Conservation (phyloP, 1,284 basidiomycete species). For the Phenoliferia sp. region DNA sequence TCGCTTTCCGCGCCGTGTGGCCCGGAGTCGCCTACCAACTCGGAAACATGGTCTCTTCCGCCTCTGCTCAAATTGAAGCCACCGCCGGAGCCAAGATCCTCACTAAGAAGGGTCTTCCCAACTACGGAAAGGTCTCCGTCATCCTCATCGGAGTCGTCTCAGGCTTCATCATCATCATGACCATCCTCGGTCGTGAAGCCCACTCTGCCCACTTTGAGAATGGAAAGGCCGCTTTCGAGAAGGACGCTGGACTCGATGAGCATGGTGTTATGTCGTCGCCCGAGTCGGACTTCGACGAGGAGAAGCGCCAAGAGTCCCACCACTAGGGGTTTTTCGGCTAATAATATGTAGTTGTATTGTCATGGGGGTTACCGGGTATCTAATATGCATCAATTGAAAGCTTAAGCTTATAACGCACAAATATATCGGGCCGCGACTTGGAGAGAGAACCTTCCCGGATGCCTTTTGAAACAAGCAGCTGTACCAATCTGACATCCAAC, state of each 20-base stretch:
- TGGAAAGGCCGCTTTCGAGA: constrained; percentile 68
- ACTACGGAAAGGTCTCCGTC: constrained; percentile 64
- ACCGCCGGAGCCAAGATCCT: constrained; percentile 50
- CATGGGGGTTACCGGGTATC: no score
- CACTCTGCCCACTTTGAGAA: constrained; percentile 79
- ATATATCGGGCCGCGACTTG: no score
- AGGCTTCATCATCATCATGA: constrained; percentile 36
- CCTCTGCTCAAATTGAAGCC: constrained; percentile 87
- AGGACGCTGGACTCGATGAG: constrained; percentile 21
- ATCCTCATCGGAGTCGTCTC: constrained; percentile 41
- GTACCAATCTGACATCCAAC: no score
- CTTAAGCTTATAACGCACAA: no score
- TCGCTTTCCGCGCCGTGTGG: constrained; percentile 71
- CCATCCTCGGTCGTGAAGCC: constrained; percentile 50
- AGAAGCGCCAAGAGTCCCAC: no score
- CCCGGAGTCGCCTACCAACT: constrained; percentile 18
- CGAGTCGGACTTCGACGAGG: neutral
- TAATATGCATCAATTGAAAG: no score
- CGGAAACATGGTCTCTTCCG: constrained; percentile 71
- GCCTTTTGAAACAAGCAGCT: no score
- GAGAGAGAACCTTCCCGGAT: no score
- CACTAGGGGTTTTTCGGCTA: no score
- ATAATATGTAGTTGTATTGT: no score
- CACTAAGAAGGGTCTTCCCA: constrained; percentile 54
- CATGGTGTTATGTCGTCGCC: neutral